Conservation (phyloP, 2,329 filamentous ascomycete genomes). For the Sclerotinia sclerotiorum region DNA sequence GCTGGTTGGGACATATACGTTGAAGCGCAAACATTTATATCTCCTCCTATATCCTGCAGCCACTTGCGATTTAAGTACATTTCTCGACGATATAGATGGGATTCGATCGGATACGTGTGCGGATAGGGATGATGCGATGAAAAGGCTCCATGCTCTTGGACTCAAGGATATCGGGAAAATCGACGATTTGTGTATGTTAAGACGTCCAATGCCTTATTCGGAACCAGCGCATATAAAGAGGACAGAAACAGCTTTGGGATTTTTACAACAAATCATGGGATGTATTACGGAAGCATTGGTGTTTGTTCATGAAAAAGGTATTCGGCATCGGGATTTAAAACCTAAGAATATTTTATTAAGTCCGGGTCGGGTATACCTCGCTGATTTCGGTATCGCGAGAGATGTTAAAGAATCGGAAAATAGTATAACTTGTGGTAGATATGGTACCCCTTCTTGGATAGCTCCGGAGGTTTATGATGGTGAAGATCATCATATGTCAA, state of each 20-base stretch:
- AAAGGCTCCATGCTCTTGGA: constrained; percentile 44
- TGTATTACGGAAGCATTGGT: constrained; percentile 43
- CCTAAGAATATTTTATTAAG: constrained; percentile 50
- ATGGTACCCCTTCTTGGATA: constrained; percentile 47
- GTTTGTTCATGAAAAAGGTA: constrained; percentile 40
- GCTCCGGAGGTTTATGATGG: constrained; percentile 47
- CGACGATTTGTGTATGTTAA: constrained; percentile 23
- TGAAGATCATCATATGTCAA: constrained; percentile 47
- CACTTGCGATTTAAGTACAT: constrained; percentile 46
- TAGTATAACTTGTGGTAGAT: constrained; percentile 46
- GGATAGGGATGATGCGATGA: constrained; percentile 43
- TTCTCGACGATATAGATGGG: constrained; percentile 48
- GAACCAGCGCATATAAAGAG: constrained; percentile 19
- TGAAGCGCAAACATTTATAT: constrained; percentile 45
- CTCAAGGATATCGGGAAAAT: constrained; percentile 41
- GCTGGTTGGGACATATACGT: constrained; percentile 49
- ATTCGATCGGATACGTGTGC: constrained; percentile 45
- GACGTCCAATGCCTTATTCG: background rate
- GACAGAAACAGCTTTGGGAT: constrained; percentile 43
- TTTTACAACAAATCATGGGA: constrained; percentile 47
- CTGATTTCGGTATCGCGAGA: constrained; percentile 51
- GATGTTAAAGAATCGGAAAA: constrained; percentile 49
- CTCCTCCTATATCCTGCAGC: constrained; percentile 51
- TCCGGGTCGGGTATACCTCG: constrained; percentile 48
- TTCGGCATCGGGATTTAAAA: constrained; percentile 51